Evolutionary conservation across 805 yeast species (phyloP), one percentile per base, ranked within the genome.

Genomic region (Yarrowia hollandica): DNA sequence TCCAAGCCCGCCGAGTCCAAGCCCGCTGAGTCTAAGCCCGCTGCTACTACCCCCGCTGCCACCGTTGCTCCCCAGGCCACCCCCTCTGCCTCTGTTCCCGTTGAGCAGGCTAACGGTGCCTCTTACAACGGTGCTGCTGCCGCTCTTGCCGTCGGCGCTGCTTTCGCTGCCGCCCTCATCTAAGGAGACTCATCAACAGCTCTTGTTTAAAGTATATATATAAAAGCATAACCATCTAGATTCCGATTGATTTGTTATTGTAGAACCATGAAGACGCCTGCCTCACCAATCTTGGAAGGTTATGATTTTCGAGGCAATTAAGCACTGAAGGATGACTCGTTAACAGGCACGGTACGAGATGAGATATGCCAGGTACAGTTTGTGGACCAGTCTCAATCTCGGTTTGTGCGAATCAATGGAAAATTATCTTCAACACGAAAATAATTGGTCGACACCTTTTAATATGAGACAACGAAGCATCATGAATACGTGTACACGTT

Each of bases 101-200:
- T 48, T 10, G 39, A 22, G 28, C 58, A 52, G 58, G 58, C 58
- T 11, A 52, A 52, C 58, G 58, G 44, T 11, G 58, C 58, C 26
- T 25, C 58, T n/a, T 37, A 35, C 58, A 52, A 35, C 58, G 42
- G 42, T 26, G 58, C 58, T 19, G 58, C 35, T 15, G 58, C 58
- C 26, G 58, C 44, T 35, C 55, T 48, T 16, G 58, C 44, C 44
- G 26, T 52, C 26, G 58, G 58, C 12, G 58, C 58, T 21, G 58
- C 58, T 21, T 35, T 52, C 26, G 58, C 58, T 28, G 58, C 58
- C 19, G 58, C 58, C n/a, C 58, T 52, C 44, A 35, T 52, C 44
- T 52, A 52, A 52, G 58, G 18, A 31, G 52, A 28, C 33, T 11
- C 48, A 41, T 9, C 46, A 41, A 25, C 25, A 41, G 33, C 52